Conservation (phyloP, 2,329 filamentous ascomycete genomes). For the Epichloe typhina region DNA sequence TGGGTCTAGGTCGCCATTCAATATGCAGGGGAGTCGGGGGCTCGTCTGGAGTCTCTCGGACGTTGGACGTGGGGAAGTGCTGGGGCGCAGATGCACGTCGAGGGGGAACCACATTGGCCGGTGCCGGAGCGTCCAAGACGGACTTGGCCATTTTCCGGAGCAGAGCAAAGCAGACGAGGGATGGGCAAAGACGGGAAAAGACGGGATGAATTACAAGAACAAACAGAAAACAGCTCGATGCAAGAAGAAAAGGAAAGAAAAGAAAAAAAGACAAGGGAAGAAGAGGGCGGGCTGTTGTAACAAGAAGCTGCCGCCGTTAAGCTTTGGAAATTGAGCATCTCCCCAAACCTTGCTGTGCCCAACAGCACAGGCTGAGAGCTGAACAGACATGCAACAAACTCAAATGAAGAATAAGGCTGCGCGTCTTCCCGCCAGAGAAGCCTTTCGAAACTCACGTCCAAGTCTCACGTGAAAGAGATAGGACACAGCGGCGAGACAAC, state of each 20-base stretch:
- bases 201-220: not conserved
- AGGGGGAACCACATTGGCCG: not conserved
- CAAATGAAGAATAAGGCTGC: too few species aligned
- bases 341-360: not conserved
- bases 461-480: too few species aligned
- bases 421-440: too few species aligned
- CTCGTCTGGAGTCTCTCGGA: conserved; percentile 4
- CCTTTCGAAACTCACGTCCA: too few species aligned
- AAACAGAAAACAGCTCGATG: not conserved
- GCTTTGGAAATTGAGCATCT: not conserved
- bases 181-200: not conserved
- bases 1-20: not conserved
- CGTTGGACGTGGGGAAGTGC: conserved; percentile 8
- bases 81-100: conserved; percentile 3
- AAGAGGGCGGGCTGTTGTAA: too few species aligned
- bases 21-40: not conserved
- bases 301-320: not conserved
- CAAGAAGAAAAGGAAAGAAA: not conserved
- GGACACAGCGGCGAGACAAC: not conserved
- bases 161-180: too few species aligned
- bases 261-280: too few species aligned
- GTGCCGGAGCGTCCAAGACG: conserved; percentile 3
- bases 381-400: not conserved
- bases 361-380: not conserved
- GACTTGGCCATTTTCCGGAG: not conserved